Evolutionary conservation across 352 stramenopile genomes (phyloP), one percentile per base, ranked within the genome.

Genomic region (Peronosclerospora sorghi): DNA sequence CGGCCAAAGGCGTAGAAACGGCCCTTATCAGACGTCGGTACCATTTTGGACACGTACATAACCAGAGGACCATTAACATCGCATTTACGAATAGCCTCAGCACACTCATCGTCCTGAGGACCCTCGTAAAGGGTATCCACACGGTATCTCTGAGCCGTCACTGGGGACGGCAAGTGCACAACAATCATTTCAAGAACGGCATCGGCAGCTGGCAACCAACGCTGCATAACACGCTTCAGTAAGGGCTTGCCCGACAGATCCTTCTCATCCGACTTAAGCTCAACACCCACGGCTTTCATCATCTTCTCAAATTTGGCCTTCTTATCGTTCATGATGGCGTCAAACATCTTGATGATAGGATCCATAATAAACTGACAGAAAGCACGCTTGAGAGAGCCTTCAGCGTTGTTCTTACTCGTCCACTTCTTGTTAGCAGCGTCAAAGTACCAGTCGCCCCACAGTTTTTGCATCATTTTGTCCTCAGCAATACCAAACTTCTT

Each of bases 21-120:
- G 48, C 94, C 95, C 71, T 85, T 84, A 74, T 98, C 97, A 73
- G 98, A 96, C 40, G 96, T 98, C 54, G 96, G 96, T 54, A 99
- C 94, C 96, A 99, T 99, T 88, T 99, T 99, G 14, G 94, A 98
- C 56, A 99, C 92, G 86, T 99, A 99, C 96, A 99, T 99, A 67
- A 97, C 97, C 15, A 99, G 73, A 41, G 94, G 94, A 52, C 94
- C 94, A 61, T 95, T 95, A 46, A 97, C 96, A 69, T 99, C 95
- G 59, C 96, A 99, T 56, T 95, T 98, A 42, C 94, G 84, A 70
- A 99, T 99, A 56, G 94, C 95, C 49, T 86, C 88, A 56, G 94
- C 95, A 46, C 89, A 97, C 56, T 96, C 90, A 64, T 99, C 96
- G 68, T 99, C 96, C 26, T 98, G 76, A 53, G 96, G 96, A 59